phyloP scores from a whole-genome alignment of 192 early-diverging fungal genomes.

The Backusella parvicylindrica region DNA sequence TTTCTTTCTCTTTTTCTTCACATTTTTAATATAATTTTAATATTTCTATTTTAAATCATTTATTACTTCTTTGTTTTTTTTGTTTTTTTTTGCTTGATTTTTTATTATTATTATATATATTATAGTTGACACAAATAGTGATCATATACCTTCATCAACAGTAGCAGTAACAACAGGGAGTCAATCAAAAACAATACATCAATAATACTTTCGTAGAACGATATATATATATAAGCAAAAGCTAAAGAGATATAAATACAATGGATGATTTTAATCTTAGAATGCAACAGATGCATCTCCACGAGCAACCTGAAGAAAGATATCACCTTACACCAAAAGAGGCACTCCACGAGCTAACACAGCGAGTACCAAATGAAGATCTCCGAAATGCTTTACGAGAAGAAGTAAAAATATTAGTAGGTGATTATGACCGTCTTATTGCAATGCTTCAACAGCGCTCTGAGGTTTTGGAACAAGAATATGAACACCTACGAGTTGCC shows the following conservation, averaged over 20 bases:
- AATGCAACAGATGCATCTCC: slow-evolving; percentile 6
- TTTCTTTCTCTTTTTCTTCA: neutral
- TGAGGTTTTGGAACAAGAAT: slow-evolving; percentile 24
- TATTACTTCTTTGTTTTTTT: neutral
- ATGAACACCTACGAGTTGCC: slow-evolving; percentile 3
- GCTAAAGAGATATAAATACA: neutral
- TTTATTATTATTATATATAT: too few species aligned
- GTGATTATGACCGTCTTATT: slow-evolving; percentile 18
- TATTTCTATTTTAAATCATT: neutral
- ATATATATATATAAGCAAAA: neutral
- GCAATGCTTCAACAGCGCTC: slow-evolving; percentile 20
- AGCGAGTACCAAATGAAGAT: slow-evolving; percentile 17
- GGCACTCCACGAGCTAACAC: slow-evolving; percentile 6
- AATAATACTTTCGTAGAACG: neutral
- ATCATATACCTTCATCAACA: neutral
- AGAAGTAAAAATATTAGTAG: slow-evolving; percentile 7
- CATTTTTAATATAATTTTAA: neutral
- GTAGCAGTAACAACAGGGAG: neutral
- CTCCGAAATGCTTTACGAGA: slow-evolving; percentile 9
- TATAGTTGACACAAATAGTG: neutral
- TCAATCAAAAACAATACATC: neutral
- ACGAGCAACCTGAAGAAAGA: neutral
- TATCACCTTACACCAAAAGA: slow-evolving; percentile 7
- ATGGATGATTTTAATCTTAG: neutral
- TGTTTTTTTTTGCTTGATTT: neutral